Conservation (phyloP, 257 asterid genomes). For the Nicotiana tabacum region DNA sequence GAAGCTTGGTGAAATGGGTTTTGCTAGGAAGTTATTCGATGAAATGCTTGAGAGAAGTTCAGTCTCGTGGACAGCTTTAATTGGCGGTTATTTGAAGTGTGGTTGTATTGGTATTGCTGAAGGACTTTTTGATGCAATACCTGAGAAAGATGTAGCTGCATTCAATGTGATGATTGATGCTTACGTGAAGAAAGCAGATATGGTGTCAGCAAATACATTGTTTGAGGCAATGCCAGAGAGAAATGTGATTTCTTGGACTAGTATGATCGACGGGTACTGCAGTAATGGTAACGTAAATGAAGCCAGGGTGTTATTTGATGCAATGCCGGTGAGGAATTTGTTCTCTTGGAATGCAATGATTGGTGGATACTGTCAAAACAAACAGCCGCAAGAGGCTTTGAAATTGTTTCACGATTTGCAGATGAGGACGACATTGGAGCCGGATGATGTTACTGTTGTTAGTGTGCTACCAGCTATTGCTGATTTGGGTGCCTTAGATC, state of each 20-base stretch:
- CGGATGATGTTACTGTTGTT: constrained; percentile 71
- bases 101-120: constrained; percentile 50
- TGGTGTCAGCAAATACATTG: constrained; percentile 52
- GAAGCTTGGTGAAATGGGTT: constrained; percentile 58
- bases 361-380: constrained; percentile 71
- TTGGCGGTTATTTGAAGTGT: constrained; percentile 61
- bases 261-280: constrained; percentile 84
- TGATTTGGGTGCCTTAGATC: constrained; percentile 70
- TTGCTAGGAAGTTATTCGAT: constrained; percentile 56
- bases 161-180: constrained; percentile 86
- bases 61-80: constrained; percentile 86
- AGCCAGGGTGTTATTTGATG: constrained; percentile 64
- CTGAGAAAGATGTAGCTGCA: constrained; percentile 63
- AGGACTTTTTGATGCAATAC: constrained; percentile 43
- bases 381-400: constrained; percentile 63
- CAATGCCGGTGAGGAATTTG: constrained; percentile 67
- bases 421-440: constrained; percentile 35
- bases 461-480: constrained; percentile 88
- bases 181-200: constrained; percentile 58
- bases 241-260: constrained; percentile 88
- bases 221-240: constrained; percentile 61
- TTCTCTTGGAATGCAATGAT: constrained; percentile 91
- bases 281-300: constrained; percentile 42
- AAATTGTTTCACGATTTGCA: constrained; percentile 59
- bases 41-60: constrained; percentile 71